Evolutionary conservation across 2,329 filamentous ascomycete genomes (phyloP), one percentile per base, ranked within the genome.

Genomic region (Aurifilum marmelostoma): DNA sequence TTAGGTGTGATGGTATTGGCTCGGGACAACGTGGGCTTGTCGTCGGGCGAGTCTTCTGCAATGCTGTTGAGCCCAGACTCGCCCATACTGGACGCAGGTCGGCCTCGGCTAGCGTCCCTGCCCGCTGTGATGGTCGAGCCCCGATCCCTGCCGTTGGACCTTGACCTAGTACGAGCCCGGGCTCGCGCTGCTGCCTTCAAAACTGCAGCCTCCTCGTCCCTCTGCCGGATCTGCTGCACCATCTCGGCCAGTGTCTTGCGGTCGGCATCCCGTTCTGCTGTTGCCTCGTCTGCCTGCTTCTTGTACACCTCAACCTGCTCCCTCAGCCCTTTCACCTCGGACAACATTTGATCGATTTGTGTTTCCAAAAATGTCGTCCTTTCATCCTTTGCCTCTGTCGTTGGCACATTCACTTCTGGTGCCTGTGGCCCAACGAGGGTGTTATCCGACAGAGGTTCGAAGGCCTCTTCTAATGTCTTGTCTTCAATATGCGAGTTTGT

Each of bases 191-290:
- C 69, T 8, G 69, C 67, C 34, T 69, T 69, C 29, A 71, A 65
- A n/a, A 79, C 82, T 41, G 79, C 80, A 39, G 82, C 84, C 73
- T 87, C 87, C 73, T 89, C 88, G 73, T 94, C 89, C 4, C 77
- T 75, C 74, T 84, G 85, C 66, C 94, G 88, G 67, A 97, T 91
- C 73, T 91, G 90, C 74, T 92, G 85, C 16, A 97, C 90, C 93
- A 98, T 96, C 76, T 97, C 92, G 1, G 92, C 90, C 59, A 99
- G 81, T 1, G 91, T 91, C 78, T 91, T 90, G 67, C 91, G 89
- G 66, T 90, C 88, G 56, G 88, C 84, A 67, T 91, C 88, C 60
- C 91, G 88, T 74, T 97, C 94, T 11, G 87, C 82, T 77, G 98
- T 95, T 3, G 94, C 94, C 69, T 83, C 86, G 78, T 97, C 92